These are phyloP conservation scores for Conidiobolus incongruus DNA, from an alignment of 371 early-diverging fungal genomes.

Conservation along the genomic window DNA sequence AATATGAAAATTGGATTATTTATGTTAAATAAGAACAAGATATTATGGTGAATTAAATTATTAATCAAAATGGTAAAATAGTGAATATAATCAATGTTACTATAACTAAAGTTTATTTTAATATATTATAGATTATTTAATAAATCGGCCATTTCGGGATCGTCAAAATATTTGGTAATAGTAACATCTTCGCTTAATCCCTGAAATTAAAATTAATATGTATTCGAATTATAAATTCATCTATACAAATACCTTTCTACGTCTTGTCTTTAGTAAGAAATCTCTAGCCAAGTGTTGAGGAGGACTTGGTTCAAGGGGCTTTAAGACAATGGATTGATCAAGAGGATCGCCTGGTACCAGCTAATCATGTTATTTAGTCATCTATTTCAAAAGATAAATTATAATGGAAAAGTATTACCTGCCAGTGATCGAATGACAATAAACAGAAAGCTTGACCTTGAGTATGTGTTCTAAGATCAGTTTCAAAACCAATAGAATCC, in stretches of 20 bases:
- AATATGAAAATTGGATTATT: too few species aligned
- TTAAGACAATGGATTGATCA: slow-evolving; percentile 60
- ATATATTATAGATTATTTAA: too few species aligned
- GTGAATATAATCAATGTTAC: too few species aligned
- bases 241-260: slow-evolving; percentile 45
- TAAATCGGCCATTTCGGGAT: slow-evolving; percentile 43
- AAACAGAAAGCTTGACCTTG: slow-evolving; percentile 92
- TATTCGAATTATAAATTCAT: background rate
- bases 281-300: slow-evolving; percentile 80
- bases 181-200: slow-evolving; percentile 78
- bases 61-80: too few species aligned
- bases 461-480: slow-evolving; percentile 86
- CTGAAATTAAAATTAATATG: slow-evolving; percentile 7
- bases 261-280: slow-evolving; percentile 92
- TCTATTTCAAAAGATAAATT: background rate
- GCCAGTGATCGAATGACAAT: slow-evolving; percentile 92
- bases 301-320: slow-evolving; percentile 75
- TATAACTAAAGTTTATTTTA: too few species aligned
- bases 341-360: slow-evolving; percentile 94
- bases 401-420: slow-evolving; percentile 12
- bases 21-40: too few species aligned
- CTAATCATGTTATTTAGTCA: slow-evolving; percentile 1
- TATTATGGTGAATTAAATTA: too few species aligned
- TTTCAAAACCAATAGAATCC: slow-evolving; percentile 90
- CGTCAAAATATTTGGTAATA: slow-evolving; percentile 88